Evolutionary conservation across 2,329 filamentous ascomycete species (phyloP), one percentile per base, ranked within the genome.

Genomic region (Microsporum ferrugineum): DNA sequence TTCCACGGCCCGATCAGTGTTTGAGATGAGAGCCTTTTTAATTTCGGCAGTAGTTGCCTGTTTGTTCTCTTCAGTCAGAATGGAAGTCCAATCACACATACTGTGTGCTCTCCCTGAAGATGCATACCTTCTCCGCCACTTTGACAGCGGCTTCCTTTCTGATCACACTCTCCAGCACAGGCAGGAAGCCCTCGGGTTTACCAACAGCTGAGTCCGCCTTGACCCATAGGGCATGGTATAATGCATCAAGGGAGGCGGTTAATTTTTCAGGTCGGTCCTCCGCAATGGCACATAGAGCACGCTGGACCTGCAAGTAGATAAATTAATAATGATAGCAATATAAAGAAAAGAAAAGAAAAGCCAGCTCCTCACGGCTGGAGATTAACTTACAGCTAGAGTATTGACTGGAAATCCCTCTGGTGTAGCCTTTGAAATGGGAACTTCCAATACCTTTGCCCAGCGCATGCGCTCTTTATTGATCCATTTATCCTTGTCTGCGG

Each of bases 401-500:
- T 76, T 70, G 31, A 77, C 73, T 0, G 83, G 83, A 65, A 85
- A 85, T 0, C 76, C 76, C 1, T 77, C 71, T 0, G 82, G 82
- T 5, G 70, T 63, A 0, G 64, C 60, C 0, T 73, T 66, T 0
- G 70, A 66, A 57, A 85, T 79, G 10, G 84, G 83, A 51, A 86
- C 75, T 39, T 77, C 73, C 72, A 84, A 82, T 62, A 74, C 71
- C 7, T 71, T 71, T 0, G 81, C 73, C 80, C 80, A 84, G 61
- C 83, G 80, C 23, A 71, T 51, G 14, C 83, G 80, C 65, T 86
- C 82, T 10, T 62, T 60, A 39, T 75, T 69, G 62, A 84, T 81
- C 78, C 80, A 86, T 71, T 77, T 75, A 67, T 78, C 78, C 71
- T 86, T 86, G 72, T 86, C 82, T 83, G 63, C 47, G 33, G 38